Evolutionary conservation across 371 early-diverging fungal species (phyloP), one percentile per base, ranked within the genome.

Genomic region (Ecytonucleospora hepatopenaei): DNA sequence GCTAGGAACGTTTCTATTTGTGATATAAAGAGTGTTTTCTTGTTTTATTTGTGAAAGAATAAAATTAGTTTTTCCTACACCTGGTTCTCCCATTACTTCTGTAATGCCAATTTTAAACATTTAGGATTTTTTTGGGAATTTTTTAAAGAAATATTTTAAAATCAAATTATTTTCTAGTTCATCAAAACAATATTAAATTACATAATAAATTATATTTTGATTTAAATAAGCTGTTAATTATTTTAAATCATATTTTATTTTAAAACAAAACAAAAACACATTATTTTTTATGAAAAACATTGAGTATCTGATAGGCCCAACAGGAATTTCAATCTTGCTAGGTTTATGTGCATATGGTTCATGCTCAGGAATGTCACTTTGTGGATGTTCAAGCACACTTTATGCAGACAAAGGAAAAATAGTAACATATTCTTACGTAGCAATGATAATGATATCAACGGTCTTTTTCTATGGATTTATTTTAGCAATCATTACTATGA

Each of bases 381-480:
- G 68, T n/a, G 72, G 65, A 5, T 53, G 65, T 12, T 33, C 71
- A 19, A 63, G 73, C 4, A 64, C 62, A 24, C 55, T 71, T 1
- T 65, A 65, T 51, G 28, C 67, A 23, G 64, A 70, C 26, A 66
- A 62, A 53, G 58, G 48, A 48, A 58, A 58, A 2, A 62, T 76
- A 16, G 47, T 72, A 19, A 70, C 71, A 28, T 62, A 62, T 35
- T 35, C 76, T 23, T 73, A 73, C 54, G 58, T 76, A 27, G 59
- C 71, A 28, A 57, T 70, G 33, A 73, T 76, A 32, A 71, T 76
- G 65, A 28, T 62, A 24, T 71, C 73, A 16, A 69, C 73, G 46
- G 59, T 69, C 16, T 76, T 73, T 35, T 65, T 76, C 54, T 63
- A 65, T 31, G 73, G 60, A 35, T 71, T 76, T 40, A 70, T 76